phyloP scores from a whole-genome alignment of 352 stramenopile genomes.

The Phytophthora cactorum region DNA sequence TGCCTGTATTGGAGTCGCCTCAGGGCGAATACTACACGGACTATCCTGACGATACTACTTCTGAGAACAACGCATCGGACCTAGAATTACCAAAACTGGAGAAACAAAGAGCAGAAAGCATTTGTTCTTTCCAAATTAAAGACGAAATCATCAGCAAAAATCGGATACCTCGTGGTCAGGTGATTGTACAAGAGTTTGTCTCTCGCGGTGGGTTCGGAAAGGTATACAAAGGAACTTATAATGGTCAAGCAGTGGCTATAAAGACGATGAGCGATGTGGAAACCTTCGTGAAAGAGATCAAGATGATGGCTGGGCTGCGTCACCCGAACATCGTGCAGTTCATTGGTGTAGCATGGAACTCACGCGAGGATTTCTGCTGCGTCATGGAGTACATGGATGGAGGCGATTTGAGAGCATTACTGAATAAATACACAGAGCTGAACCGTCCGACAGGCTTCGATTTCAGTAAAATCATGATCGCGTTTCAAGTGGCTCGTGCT shows the following conservation, averaged over 20 bases:
- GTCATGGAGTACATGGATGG: slow-evolving; percentile 3
- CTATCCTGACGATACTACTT: not conserved
- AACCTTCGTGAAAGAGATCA: not conserved
- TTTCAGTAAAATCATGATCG: slow-evolving; percentile 2
- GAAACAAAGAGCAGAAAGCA: not conserved
- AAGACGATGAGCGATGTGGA: slow-evolving; percentile 1
- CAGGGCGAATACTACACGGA: not conserved
- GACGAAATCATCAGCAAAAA: not conserved
- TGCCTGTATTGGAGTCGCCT: not conserved
- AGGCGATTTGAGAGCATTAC: not conserved
- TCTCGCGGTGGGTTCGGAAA: not conserved
- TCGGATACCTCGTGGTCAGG: not conserved
- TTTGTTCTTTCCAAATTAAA: not conserved
- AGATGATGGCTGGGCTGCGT: not conserved
- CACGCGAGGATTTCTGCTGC: slow-evolving; percentile 1
- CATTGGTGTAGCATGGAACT: slow-evolving; percentile 1
- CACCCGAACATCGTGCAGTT: not conserved
- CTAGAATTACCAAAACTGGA: not conserved
- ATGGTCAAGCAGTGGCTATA: not conserved
- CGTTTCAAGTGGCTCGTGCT: not conserved
- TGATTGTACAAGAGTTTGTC: not conserved
- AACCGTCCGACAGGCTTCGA: not conserved
- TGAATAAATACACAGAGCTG: not conserved
- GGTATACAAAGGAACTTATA: too few relatives aligned
- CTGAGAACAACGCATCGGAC: not conserved